phyloP scores from a whole-genome alignment of 2,329 filamentous ascomycete species.

The Colletotrichum sp. region DNA sequence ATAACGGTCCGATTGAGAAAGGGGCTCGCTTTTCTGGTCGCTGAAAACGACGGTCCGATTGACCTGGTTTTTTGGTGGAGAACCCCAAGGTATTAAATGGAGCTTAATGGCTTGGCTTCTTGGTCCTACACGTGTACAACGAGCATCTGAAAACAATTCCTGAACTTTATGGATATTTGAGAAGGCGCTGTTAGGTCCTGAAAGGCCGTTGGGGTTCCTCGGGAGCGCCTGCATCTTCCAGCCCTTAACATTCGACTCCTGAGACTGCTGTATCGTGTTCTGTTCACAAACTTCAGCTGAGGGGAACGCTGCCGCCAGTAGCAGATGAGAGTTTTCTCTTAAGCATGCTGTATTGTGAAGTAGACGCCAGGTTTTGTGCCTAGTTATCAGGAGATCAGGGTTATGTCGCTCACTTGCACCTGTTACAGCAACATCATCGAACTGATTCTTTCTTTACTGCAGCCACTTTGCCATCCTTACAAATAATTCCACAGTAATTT shows the following conservation, averaged over 20 bases:
- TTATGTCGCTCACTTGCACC: neutral
- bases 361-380: neutral
- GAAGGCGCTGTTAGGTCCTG: neutral
- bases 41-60: slow-evolving; percentile 18
- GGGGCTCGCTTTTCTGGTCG: neutral
- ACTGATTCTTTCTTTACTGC: neutral
- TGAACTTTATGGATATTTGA: neutral
- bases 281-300: neutral
- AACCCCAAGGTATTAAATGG: neutral
- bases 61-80: slow-evolving; percentile 1
- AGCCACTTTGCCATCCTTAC: neutral
- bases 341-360: neutral
- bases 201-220: neutral
- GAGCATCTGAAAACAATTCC: neutral
- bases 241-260: neutral
- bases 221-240: neutral
- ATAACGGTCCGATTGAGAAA: slow-evolving; percentile 13
- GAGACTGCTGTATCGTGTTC: neutral
- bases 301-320: rapidly evolving
- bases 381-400: neutral
- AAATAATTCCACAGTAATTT: rapidly evolving
- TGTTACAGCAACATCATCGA: neutral
- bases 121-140: neutral
- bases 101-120: slow-evolving; percentile 9
- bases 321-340: neutral